A percentile compares a stretch with the other conserved stretches of the same genome.
Conservation (phyloP, 352 stramenopile species). For the Globisporangium sylvaticum region DNA sequence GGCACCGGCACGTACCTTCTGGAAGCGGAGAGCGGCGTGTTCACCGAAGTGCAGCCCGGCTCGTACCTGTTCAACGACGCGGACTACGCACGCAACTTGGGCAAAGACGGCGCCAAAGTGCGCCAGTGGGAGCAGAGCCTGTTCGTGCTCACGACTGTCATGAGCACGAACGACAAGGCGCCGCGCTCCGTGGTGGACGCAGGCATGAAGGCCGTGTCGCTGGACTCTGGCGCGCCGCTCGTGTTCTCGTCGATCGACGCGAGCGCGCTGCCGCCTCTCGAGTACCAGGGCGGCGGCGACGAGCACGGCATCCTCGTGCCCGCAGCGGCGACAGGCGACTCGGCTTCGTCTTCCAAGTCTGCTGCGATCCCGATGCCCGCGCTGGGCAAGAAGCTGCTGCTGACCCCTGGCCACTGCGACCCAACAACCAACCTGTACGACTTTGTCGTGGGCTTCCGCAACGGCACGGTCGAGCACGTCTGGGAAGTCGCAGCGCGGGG, state of each 20-base stretch:
- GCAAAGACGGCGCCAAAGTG: conserved; percentile 32
- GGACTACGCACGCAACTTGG: conserved; percentile 60
- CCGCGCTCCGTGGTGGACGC: conserved; percentile 62
- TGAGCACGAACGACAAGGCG: conserved; percentile 42
- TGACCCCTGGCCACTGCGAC: conserved; percentile 67
- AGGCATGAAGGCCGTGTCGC: conserved; percentile 66
- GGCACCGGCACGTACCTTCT: conserved; percentile 67
- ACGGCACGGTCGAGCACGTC: conserved; percentile 42
- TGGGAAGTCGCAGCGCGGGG: conserved; percentile 55
- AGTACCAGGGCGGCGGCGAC: conserved; percentile 58
- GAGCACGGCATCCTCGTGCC: conserved; percentile 65
- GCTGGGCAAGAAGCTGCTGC: conserved; percentile 52
- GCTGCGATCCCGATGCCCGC: conserved; percentile 34
- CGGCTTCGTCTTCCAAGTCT: background rate
- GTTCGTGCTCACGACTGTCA: conserved; percentile 68
- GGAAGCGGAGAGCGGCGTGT: conserved; percentile 55
- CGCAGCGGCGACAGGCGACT: background rate
- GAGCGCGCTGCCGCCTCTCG: conserved; percentile 32
- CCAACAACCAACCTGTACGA: conserved; percentile 81
- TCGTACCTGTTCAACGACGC: conserved; percentile 79
- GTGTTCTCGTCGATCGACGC: conserved; percentile 41
- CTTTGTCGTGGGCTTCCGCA: conserved; percentile 57
- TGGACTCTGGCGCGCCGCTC: conserved; percentile 58
- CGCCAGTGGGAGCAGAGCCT: conserved; percentile 58
- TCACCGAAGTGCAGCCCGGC: conserved; percentile 74